Base-by-base conservation (phyloP, 2,329 filamentous ascomycete species). In the Aureobasidium sp. region DNA sequence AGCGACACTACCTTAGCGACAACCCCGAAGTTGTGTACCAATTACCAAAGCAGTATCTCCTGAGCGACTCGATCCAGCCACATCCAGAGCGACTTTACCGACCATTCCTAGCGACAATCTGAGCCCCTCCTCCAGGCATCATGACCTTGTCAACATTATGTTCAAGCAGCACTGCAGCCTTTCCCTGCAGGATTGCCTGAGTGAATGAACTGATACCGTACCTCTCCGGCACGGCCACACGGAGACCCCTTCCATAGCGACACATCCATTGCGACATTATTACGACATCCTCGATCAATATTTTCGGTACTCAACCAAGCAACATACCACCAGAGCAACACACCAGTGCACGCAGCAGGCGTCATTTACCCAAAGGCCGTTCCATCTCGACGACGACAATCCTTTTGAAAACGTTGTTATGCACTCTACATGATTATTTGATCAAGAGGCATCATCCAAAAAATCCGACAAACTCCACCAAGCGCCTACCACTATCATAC, bases 31-130 rank as follows among this genome's bases (percentile, higher is more conserved):
- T n/a, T 32, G 10, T 12, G 4, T 13, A 39, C 2, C n/a, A 59
- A 27, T 41, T 41, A 59, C 56, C 56, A 59, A 59, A 59, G 55
- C 55, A 59, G 44, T 29, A 59, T 34, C 34, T 43, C 55, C 55
- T 32, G 44, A 59, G 56, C 56, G 10, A 48, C 41, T 2, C 34
- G 15, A 37, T 3, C 34, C 17, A 26, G 41, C 27, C 5, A 17
- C 29, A 29, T 44, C 56, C 56, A 32, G 34, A 59, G 56, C 56
- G 12, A 48, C 41, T 17, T 10, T 46, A 9, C 29, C 44, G 43
- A 26, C 55, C 37, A 13, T 27, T 41, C 41, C 53, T 27, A 46
- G 52, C 52, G 27, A 56, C 52, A 32, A 44, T 10, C 27, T 12
- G 12, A 20, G 27, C 15, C 13, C 26, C 32, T 5, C 4, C 17